A percentile compares a stretch with the other conserved stretches of the same genome.
phyloP scores from a whole-genome alignment of 371 early-diverging fungal genomes.

The Mortierella sp. region DNA sequence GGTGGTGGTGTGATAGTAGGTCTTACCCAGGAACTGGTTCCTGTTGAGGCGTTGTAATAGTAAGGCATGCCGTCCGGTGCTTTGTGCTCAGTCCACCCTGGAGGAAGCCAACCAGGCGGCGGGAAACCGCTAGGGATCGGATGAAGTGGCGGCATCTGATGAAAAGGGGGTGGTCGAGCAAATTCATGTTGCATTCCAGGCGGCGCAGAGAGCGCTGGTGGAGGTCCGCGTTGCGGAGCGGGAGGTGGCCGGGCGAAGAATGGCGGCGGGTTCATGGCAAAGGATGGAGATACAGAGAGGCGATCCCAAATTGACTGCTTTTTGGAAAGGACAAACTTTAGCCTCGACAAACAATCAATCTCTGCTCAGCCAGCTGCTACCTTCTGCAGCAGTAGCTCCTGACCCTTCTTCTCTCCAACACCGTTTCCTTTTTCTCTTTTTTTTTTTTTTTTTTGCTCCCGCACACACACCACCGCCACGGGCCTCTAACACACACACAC shows the following conservation, averaged over 20 bases:
- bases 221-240: background rate
- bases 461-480: no score
- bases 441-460: slow-evolving; percentile 2
- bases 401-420: no score
- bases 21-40: slow-evolving; percentile 66
- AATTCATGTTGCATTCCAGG: slow-evolving; percentile 16
- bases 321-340: no score
- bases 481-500: slow-evolving; percentile 1
- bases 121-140: no score
- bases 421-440: background rate
- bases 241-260: slow-evolving; percentile 1
- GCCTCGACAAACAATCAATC: no score
- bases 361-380: no score
- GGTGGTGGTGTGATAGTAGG: slow-evolving; percentile 50
- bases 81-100: slow-evolving; percentile 70
- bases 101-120: slow-evolving; percentile 52
- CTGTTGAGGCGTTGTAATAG: slow-evolving; percentile 65
- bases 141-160: slow-evolving; percentile 5
- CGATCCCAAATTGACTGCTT: no score
- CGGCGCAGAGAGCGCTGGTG: background rate
- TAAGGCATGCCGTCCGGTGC: slow-evolving; percentile 68
- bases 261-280: no score
- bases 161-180: slow-evolving; percentile 18
- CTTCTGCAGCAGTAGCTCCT: no score
- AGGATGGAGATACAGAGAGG: no score